Conservation (phyloP, 2,329 filamentous ascomycete species). For the Ceratocystis albifundus region DNA sequence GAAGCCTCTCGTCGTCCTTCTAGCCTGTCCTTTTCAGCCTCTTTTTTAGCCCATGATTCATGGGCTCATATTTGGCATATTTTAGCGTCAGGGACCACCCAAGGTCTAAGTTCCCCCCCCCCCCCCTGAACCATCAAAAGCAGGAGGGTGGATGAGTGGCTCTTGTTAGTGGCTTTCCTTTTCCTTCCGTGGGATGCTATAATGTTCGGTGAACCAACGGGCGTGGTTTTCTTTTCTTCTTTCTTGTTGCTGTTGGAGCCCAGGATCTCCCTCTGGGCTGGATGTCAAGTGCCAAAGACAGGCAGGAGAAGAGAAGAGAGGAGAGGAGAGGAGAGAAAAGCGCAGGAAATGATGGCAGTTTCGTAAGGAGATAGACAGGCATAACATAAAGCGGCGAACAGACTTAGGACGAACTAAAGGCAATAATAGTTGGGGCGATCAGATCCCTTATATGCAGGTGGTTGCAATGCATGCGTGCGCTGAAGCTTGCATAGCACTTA, state of each 20-base stretch:
- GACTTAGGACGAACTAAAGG: conserved; percentile 8
- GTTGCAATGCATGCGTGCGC: background rate
- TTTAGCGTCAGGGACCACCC: background rate
- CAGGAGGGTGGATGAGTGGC: background rate
- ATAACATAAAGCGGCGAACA: background rate
- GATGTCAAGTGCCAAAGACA: background rate
- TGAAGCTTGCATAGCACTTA: conserved; percentile 4
- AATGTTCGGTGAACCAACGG: background rate
- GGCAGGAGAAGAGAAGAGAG: background rate
- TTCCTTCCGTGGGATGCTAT: background rate
- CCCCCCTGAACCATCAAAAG: background rate
- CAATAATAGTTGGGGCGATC: conserved; percentile 8
- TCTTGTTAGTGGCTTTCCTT: background rate
- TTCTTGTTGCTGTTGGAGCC: no score
- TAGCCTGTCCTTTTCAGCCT: background rate
- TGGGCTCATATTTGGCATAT: background rate
- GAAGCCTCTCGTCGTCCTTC: background rate
- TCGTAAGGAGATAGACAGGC: background rate
- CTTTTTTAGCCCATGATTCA: background rate
- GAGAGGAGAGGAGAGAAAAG: no score
- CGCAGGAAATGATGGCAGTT: background rate
- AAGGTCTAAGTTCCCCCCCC: no score
- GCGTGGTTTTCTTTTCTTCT: background rate
- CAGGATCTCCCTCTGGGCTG: background rate
- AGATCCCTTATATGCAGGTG: conserved; percentile 11